phyloP scores from a whole-genome alignment of 805 yeast species.

The Saccharomycopsis olivae region DNA sequence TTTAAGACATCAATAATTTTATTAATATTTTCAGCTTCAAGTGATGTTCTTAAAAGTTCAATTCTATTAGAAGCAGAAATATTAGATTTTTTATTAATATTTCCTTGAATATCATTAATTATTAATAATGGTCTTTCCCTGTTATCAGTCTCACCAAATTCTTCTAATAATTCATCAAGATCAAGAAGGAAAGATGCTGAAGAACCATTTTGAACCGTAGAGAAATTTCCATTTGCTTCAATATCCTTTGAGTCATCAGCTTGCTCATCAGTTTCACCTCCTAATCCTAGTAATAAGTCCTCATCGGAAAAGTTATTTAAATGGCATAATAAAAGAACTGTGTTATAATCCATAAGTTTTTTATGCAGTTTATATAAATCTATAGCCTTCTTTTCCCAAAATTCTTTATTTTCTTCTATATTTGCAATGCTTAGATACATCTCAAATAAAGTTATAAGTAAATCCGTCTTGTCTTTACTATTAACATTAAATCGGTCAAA shows the following conservation, averaged over 20 bases:
- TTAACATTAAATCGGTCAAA: conserved; percentile 50
- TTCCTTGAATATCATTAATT: neutral
- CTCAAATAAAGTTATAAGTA: conserved; percentile 72
- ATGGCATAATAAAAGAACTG: conserved; percentile 46
- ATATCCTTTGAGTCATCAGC: neutral
- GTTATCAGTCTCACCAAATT: neutral
- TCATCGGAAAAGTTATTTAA: conserved; percentile 26
- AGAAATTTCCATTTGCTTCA: too few relatives aligned
- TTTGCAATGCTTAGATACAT: conserved; percentile 58
- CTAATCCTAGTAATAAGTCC: conserved; percentile 5
- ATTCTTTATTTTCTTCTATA: conserved; percentile 26
- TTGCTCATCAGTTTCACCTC: conserved; percentile 1
- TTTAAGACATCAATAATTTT: conserved; percentile 48
- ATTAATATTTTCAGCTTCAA: conserved; percentile 45
- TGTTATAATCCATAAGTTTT: conserved; percentile 42
- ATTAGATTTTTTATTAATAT: neutral
- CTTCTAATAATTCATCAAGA: conserved; percentile 5
- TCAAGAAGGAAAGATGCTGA: conserved; percentile 1
- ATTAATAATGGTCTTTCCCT: conserved; percentile 3
- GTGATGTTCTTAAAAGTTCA: conserved; percentile 55
- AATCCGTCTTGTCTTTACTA: conserved; percentile 56
- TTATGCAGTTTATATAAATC: conserved; percentile 37
- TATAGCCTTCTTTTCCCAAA: conserved; percentile 62
- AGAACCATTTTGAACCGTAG: neutral
- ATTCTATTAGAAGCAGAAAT: conserved; percentile 35